Conservation (phyloP, 805 yeast species). For the Wickerhamomyces rabaulensis region DNA sequence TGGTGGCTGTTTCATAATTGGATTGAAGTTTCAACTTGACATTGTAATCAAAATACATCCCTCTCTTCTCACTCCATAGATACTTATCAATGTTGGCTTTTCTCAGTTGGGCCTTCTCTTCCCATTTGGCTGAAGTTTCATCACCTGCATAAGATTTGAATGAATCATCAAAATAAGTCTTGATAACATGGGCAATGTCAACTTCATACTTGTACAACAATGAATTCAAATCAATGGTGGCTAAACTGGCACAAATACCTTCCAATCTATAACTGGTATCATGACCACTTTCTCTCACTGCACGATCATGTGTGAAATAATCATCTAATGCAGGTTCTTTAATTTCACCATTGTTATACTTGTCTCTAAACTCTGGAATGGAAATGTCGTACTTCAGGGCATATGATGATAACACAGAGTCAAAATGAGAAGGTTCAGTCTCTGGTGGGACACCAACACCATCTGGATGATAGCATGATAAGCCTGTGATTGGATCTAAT, state of each 20-base stretch:
- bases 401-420: constrained; percentile 62
- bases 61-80: constrained; percentile 77
- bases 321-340: constrained; percentile 80
- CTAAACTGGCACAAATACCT: constrained; percentile 83
- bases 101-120: constrained; percentile 48
- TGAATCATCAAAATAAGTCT: constrained; percentile 47
- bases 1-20: constrained; percentile 78
- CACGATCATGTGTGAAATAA: constrained; percentile 87
- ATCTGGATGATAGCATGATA: constrained; percentile 86
- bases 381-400: constrained; percentile 54
- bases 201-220: constrained; percentile 83
- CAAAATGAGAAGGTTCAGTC: constrained; percentile 87
- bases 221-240: constrained; percentile 85
- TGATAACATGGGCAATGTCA: constrained; percentile 69
- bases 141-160: constrained; percentile 35
- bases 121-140: constrained; percentile 58
- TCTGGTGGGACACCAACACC: constrained; percentile 97
- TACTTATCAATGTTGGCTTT: constrained; percentile 54
- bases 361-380: constrained; percentile 57
- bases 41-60: constrained; percentile 82
- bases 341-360: constrained; percentile 63
- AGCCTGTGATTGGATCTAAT: constrained; percentile 63
- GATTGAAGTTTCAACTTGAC: constrained; percentile 49
- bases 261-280: constrained; percentile 90
- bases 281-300: constrained; percentile 94